Base-by-base conservation (phyloP, 2,329 filamentous ascomycete genomes). In the Colletotrichum sp. region DNA sequence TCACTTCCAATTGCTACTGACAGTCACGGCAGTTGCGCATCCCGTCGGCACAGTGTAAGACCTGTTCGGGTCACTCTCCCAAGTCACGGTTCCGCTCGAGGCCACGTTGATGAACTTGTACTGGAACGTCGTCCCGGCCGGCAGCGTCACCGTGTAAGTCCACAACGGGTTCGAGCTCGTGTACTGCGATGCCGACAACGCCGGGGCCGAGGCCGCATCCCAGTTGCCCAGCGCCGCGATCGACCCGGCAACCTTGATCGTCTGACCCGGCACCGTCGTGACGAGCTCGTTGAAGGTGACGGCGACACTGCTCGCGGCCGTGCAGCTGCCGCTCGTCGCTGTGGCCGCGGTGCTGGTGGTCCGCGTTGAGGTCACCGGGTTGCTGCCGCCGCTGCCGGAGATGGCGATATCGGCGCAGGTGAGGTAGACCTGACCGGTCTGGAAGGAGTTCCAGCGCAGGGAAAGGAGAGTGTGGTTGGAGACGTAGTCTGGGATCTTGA, bases 21-120 rank as follows among this genome's bases (percentile, higher is more conserved):
- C 79, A 21, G 74, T 76, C 0, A 76, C 78, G 4, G 74, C 75
- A 9, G 76, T 71, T 4, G 67, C 74, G 67, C 81, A 83, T 24
- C 79, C 69, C 10, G 43, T 64, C 1, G 81, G 79, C 9, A 84
- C 81, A 36, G 81, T 83, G 73, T 81, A 86, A 1, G 80, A 81
- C 52, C 85, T 79, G 68, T 87, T 87, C 0, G 85, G 84, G 26
- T 91, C 91, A 67, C 85, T 88, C 82, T 93, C 91, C 91, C 91
- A 93, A 0, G 84, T 86, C 7, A 91, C 84, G 0, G 81, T 82
- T 0, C 91, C 90, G 78, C 86, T 84, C 2, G 80, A 81, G n/a
- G 84, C 85, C 56, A 90, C 87, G 77, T 88, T 89, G 77, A 94
- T 86, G 78, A 90, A 94, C 82, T 93, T 93, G 81, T 92, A 93